Conservation (phyloP, 176 grass and related monocot genomes). For the Chloris gayana region DNA sequence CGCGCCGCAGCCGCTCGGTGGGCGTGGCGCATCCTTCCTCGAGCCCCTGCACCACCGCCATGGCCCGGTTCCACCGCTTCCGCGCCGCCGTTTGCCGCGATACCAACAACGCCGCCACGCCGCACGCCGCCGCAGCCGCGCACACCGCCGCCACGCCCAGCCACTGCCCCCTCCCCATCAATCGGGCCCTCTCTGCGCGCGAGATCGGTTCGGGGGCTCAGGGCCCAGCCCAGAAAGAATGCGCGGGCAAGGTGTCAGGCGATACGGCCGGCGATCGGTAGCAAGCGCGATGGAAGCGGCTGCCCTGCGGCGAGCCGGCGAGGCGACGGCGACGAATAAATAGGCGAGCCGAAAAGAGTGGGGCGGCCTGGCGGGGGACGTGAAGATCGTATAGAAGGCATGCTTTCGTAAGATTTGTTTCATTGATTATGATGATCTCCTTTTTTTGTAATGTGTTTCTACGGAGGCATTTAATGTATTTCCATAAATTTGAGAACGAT, state of each 20-base stretch:
- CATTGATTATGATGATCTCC: neutral
- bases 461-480: neutral
- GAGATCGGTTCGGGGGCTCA: neutral
- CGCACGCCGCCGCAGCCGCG: slow-evolving; percentile 51
- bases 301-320: slow-evolving; percentile 20
- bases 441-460: neutral
- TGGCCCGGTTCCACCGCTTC: slow-evolving; percentile 48
- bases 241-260: neutral
- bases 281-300: neutral
- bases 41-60: slow-evolving; percentile 51
- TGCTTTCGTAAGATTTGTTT: neutral
- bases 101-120: slow-evolving; percentile 46
- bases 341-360: slow-evolving; percentile 6
- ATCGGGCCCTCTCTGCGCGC: neutral
- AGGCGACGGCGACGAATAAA: slow-evolving; percentile 16
- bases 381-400: neutral
- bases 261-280: slow-evolving; percentile 3
- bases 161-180: slow-evolving; percentile 42
- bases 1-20: slow-evolving; percentile 51
- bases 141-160: slow-evolving; percentile 46
- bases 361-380: neutral
- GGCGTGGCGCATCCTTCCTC: slow-evolving; percentile 68
- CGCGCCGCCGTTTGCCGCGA: slow-evolving; percentile 36
- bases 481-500: neutral
- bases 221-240: neutral